Evolutionary conservation across 176 grass and related monocot genomes (phyloP).

Genomic region (Cymbopogon citratus): DNA sequence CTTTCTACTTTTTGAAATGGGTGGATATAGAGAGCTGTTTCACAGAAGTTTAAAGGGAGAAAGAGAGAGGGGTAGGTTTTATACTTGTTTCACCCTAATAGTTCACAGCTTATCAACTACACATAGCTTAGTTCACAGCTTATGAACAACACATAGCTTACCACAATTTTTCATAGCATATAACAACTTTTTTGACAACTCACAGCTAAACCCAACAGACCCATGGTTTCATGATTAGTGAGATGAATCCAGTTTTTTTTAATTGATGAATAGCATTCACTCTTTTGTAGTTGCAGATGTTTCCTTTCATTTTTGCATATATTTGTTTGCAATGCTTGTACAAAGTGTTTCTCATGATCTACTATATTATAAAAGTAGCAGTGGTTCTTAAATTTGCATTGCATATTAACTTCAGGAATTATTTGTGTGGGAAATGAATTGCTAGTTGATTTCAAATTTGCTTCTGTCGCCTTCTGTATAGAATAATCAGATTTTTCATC

Average conservation of each 20-base stretch:
- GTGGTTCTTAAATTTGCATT: not conserved
- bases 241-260: slow-evolving; percentile 17
- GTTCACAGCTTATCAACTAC: too few relatives aligned
- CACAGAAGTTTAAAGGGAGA: not conserved
- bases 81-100: not conserved
- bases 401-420: not conserved
- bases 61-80: not conserved
- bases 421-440: not conserved
- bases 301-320: not conserved
- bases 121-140: too few relatives aligned
- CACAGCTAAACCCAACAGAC: slow-evolving; percentile 18
- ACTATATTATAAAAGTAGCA: not conserved
- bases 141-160: not conserved
- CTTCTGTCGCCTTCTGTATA: not conserved
- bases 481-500: too few relatives aligned
- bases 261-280: not conserved
- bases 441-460: not conserved
- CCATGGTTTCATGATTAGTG: slow-evolving; percentile 4
- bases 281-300: not conserved
- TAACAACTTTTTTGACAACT: too few relatives aligned
- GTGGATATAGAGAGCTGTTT: not conserved
- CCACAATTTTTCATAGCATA: too few relatives aligned
- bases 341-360: slow-evolving; percentile 3
- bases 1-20: not conserved
- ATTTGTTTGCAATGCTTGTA: not conserved